Evolutionary conservation across 2,329 filamentous ascomycete genomes (phyloP).

Genomic region (Pleomassaria siparia): DNA sequence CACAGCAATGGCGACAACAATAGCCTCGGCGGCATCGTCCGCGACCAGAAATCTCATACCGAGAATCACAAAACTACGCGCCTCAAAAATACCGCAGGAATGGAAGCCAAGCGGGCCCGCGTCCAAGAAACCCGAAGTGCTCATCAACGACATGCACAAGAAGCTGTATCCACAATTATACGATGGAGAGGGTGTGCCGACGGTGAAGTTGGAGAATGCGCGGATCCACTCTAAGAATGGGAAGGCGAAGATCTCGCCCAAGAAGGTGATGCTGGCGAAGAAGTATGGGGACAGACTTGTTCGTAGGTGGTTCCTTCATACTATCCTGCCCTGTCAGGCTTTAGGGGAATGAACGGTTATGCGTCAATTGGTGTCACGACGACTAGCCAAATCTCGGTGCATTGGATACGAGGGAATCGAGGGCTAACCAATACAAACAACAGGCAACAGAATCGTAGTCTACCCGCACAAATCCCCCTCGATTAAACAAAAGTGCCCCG

Average conservation of each 20-base stretch:
- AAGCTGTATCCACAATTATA: constrained; percentile 15
- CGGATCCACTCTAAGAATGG: not conserved
- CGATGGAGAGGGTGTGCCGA: constrained; percentile 1
- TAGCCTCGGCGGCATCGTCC: constrained; percentile 55
- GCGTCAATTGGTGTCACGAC: too few relatives aligned
- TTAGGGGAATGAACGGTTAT: not conserved
- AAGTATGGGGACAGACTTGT: not conserved
- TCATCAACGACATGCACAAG: constrained; percentile 15
- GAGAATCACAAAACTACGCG: not conserved
- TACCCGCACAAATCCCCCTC: constrained; percentile 57
- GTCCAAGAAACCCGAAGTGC: not conserved
- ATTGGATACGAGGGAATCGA: not conserved
- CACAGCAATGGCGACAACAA: constrained; percentile 58
- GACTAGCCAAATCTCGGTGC: too few relatives aligned
- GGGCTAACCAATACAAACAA: not conserved
- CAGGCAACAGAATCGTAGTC: constrained; percentile 48
- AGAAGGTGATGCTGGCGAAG: not conserved
- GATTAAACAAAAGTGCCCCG: constrained; percentile 57
- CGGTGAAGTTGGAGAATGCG: not conserved
- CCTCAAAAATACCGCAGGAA: too few relatives aligned
- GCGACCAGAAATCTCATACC: not conserved
- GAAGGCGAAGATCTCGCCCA: not conserved
- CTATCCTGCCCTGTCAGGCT: not conserved
- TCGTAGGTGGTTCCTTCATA: not conserved
- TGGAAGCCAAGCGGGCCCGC: too few relatives aligned